Evolutionary conservation across 345 rosid species (phyloP).

Genomic region (Triadica sebifera): DNA sequence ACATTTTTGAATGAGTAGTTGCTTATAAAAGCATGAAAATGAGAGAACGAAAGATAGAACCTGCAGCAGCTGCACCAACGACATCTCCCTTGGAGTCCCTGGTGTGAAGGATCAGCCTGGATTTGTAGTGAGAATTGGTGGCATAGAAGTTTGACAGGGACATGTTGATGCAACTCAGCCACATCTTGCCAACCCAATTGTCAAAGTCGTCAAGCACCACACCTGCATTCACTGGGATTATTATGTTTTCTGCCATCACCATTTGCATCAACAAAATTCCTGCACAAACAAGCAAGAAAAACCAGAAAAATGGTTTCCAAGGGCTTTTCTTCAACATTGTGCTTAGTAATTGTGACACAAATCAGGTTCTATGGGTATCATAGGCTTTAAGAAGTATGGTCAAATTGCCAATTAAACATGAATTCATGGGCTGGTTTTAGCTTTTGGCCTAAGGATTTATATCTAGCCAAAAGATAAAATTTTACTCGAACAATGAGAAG

Average conservation of each 20-base stretch:
- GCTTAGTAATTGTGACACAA: too few species aligned
- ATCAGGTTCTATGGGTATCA: too few species aligned
- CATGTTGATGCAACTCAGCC: constrained; percentile 50
- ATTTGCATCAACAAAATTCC: not conserved
- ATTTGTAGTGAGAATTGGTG: constrained; percentile 32
- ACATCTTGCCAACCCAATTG: too few species aligned
- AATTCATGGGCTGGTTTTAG: too few species aligned
- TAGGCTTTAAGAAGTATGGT: too few species aligned
- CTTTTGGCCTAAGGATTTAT: too few species aligned
- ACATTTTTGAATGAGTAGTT: too few species aligned
- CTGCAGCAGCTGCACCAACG: constrained; percentile 57
- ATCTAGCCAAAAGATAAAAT: too few species aligned
- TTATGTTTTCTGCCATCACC: constrained; percentile 11
- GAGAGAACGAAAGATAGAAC: too few species aligned
- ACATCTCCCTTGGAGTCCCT: constrained; percentile 46
- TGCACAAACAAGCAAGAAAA: not conserved
- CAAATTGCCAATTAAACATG: too few species aligned
- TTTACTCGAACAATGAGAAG: too few species aligned
- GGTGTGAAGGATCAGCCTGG: constrained; percentile 42
- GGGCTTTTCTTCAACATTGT: not conserved
- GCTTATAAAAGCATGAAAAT: too few species aligned
- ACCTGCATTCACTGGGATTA: constrained; percentile 50
- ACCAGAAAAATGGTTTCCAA: not conserved
- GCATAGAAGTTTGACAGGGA: constrained; percentile 53
- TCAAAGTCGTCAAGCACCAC: constrained; percentile 36